Evolutionary conservation across 2,329 filamentous ascomycete genomes (phyloP), one percentile per base, ranked within the genome.

Genomic region (Phialophora tarda): DNA sequence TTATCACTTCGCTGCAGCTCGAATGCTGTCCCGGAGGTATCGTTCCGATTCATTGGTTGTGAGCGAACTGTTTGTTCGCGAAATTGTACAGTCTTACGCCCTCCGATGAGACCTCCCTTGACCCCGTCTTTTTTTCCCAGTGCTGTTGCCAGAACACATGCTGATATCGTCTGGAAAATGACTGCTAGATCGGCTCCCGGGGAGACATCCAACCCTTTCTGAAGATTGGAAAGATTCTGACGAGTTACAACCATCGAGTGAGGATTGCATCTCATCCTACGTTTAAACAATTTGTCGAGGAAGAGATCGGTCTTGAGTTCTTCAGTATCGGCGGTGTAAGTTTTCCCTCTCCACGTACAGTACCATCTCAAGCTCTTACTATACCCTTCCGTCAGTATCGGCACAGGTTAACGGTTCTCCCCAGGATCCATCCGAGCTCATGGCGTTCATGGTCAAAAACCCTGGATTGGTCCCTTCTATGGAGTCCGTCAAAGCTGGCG

Each of bases 391-490:
- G 5, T 44, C 14, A 21, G 7, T n/a, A 21, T n/a, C 6, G 23
- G 48, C 24, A 23, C 7, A 51, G 23, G 10, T 17, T 51, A 51
- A 51, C 21, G n/a, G 5, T 26, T 51, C 21, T 12, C 14, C 21
- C 11, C 86, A 1, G 86, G 88, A 94, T 72, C 91, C 91, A 1
- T 87, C 89, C 0, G 90, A 93, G 76, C 81, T 95, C 1, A 94
- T 94, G 91, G 89, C 90, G 0, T 94, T 93, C 76, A 94, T 95
- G 91, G 90, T 93, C 38, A 92, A 92, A 79, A 93, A 94, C 59
- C 74, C 83, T 0, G 90, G 91, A 3, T 82, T 94, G 76, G 90
- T 95, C 1, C 91, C 91, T 0, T 89, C 85, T 0, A 79, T 93
- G 26, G 86, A 91, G 68, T 89, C 89, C 0, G 85, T 94, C 63